Evolutionary conservation across 768 basidiomycete genomes (phyloP), one percentile per base, ranked within the genome.

Genomic region (Hericium coralloides): DNA sequence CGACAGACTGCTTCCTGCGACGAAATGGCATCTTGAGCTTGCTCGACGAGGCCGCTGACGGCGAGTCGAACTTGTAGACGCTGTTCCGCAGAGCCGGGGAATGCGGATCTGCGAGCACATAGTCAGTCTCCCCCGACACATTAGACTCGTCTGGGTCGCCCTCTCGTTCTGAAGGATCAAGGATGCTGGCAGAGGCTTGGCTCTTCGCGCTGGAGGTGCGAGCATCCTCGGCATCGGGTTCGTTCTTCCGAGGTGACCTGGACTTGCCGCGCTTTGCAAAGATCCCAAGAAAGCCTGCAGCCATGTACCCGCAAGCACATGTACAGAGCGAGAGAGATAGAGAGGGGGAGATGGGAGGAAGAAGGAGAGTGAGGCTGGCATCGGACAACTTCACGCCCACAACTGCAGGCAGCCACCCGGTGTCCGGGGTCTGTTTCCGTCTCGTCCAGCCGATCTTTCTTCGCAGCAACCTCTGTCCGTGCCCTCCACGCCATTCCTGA

Each of bases 21-120:
- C 73, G 68, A 56, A 80, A 79, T 20, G 75, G 76, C 0, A 79
- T 68, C 56, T 64, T 75, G 53, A 78, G 68, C 62, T 73, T 80
- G 63, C 73, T 74, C 0, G 79, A 73, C 0, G 77, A 76, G 0
- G 71, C 63, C 17, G n/a, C 25, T 0, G 67, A 48, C 25, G 67
- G 58, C 0, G 68, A 37, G 53, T 48, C 49, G n/a, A 26, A 22
- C 9, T 52, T 50, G 53, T 59, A 55, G 54, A 55, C 10, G 20
- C 2, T 14, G 53, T 12, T 43, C 8, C 2, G 57, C 18, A 53
- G 31, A 38, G 63, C 48, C 18, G 61, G 59, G 0, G 58, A 57
- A 3, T 63, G 59, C 0, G 23, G 22, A 26, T 64, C 63, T 2
- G 59, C 63, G 0, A 58, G 47, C 17, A 64, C 62, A 17, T 63